These are phyloP conservation scores for Didymella exigua DNA, from an alignment of 2,329 filamentous ascomycete species.

Conservation along the genomic window DNA sequence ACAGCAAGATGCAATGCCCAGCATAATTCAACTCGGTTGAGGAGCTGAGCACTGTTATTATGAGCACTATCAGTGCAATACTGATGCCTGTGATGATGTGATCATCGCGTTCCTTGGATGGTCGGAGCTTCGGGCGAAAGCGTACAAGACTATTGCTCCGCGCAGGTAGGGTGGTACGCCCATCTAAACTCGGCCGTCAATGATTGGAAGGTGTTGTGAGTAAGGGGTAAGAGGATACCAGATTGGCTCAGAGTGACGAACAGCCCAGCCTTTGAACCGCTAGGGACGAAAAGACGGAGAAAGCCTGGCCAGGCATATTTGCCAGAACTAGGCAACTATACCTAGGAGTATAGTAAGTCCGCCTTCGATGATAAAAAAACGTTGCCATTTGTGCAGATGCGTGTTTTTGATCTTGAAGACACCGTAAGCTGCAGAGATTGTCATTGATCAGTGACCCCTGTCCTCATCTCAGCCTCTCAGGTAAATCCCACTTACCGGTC, in stretches of 20 bases:
- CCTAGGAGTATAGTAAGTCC: slow-evolving; percentile 40
- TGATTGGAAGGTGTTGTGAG: background rate
- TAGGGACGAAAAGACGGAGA: slow-evolving; percentile 55
- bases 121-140: slow-evolving; percentile 1
- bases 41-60: background rate
- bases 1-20: slow-evolving; percentile 31
- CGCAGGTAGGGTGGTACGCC: background rate
- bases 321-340: slow-evolving; percentile 39
- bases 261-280: slow-evolving; percentile 48
- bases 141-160: background rate
- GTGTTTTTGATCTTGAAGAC: slow-evolving; percentile 56
- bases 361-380: slow-evolving; percentile 54
- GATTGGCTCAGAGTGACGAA: slow-evolving; percentile 25
- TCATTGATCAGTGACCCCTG: slow-evolving; percentile 5
- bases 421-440: slow-evolving; percentile 35
- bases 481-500: slow-evolving; percentile 31
- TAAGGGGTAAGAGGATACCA: slow-evolving; percentile 13
- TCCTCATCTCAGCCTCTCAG: background rate
- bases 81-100: slow-evolving; percentile 55
- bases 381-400: slow-evolving; percentile 54
- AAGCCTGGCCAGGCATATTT: slow-evolving; percentile 46
- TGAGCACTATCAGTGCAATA: slow-evolving; percentile 42
- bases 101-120: slow-evolving; percentile 21
- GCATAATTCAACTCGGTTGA: slow-evolving; percentile 19
- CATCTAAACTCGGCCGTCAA: background rate